phyloP scores from a whole-genome alignment of 352 stramenopile genomes.

The Phytophthora fragariae region DNA sequence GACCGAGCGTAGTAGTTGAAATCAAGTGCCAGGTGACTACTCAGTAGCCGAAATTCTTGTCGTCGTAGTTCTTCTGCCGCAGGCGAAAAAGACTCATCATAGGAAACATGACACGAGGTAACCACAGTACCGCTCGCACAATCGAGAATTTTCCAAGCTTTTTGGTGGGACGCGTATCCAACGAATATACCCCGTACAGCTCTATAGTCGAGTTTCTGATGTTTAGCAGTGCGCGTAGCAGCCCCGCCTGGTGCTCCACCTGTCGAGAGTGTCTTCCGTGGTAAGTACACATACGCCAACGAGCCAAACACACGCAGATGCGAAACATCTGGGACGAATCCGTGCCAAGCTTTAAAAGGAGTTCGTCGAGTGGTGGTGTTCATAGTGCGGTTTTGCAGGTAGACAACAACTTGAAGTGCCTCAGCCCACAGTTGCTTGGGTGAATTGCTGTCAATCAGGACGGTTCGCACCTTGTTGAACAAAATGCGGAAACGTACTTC shows the following conservation, averaged over 20 bases:
- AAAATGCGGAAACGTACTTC: constrained; percentile 2
- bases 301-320: constrained; percentile 9
- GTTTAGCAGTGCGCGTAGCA: constrained; percentile 1
- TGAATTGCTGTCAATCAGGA: neutral
- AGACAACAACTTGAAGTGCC: constrained; percentile 3
- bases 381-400: constrained; percentile 13
- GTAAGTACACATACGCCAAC: constrained; percentile 8
- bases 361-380: neutral
- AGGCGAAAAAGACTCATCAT: constrained; percentile 9
- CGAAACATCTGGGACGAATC: neutral
- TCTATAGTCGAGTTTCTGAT: constrained; percentile 3
- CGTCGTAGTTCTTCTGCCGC: constrained; percentile 5
- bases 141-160: constrained; percentile 2
- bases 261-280: neutral
- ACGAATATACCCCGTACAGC: constrained; percentile 6
- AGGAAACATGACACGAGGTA: constrained; percentile 1
- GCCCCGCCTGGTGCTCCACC: constrained; percentile 1
- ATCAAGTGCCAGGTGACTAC: neutral
- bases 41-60: constrained; percentile 4
- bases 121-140: neutral
- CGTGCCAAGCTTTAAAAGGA: constrained; percentile 3
- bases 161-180: constrained; percentile 3
- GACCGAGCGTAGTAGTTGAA: constrained; percentile 1
- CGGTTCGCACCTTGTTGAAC: constrained; percentile 4
- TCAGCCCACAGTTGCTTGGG: constrained; percentile 17